These are phyloP conservation scores for Hibiscus trionum DNA, from an alignment of 345 rosid genomes.

Conservation along the genomic window DNA sequence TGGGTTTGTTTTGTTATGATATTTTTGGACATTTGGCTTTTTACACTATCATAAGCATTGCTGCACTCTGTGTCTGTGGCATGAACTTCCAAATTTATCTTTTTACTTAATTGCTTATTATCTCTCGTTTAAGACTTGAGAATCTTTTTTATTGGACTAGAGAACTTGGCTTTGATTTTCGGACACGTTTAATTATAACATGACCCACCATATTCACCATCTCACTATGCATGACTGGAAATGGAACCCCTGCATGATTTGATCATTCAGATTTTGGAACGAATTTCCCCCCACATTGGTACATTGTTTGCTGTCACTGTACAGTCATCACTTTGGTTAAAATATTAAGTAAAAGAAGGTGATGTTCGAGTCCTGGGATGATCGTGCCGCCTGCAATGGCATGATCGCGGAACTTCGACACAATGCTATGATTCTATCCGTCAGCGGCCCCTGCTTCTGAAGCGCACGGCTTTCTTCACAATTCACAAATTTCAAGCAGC, in stretches of 20 bases:
- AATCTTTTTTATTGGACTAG: conserved; percentile 5
- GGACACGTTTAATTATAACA: background rate
- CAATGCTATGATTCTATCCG: conserved; percentile 9
- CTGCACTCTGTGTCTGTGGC: background rate
- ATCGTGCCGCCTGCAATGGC: conserved; percentile 21
- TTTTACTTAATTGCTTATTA: background rate
- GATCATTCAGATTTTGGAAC: background rate
- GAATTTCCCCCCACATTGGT: no score
- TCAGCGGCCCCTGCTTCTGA: background rate
- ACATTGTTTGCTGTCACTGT: background rate
- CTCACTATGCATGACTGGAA: background rate
- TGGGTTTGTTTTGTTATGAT: conserved; percentile 26
- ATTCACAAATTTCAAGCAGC: background rate
- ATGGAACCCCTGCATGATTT: background rate
- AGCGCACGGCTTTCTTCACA: background rate
- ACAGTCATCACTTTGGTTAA: background rate
- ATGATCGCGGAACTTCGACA: conserved; percentile 20
- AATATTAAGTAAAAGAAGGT: background rate
- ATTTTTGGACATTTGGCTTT: conserved; percentile 25
- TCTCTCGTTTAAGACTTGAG: conserved; percentile 4
- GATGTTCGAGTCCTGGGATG: conserved; percentile 11
- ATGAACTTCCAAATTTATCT: conserved; percentile 10
- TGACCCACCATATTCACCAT: conserved; percentile 3
- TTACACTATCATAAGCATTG: conserved; percentile 36
- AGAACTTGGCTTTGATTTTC: conserved; percentile 5